Percentiles rank a stretch among this genome's conserved stretches.
Evolutionary conservation across 805 yeast genomes (phyloP).

Genomic region (Pichia cabralensis): DNA sequence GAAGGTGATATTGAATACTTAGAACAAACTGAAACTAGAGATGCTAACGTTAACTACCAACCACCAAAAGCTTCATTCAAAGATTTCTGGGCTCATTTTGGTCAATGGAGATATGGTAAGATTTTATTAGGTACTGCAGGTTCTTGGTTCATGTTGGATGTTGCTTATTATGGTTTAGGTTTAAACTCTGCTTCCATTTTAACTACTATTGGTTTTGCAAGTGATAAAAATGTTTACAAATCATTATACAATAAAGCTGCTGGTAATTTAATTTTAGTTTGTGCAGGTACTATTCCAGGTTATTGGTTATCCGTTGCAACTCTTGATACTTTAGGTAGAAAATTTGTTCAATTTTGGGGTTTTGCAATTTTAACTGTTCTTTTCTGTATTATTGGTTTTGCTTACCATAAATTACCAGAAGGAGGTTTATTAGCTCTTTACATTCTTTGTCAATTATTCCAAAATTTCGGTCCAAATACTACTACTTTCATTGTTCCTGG

Average conservation of each 20-base stretch:
- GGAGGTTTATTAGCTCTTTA: slow-evolving; percentile 68
- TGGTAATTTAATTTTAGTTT: slow-evolving; percentile 84
- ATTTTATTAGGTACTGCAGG: slow-evolving; percentile 82
- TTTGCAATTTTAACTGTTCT: slow-evolving; percentile 61
- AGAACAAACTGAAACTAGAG: slow-evolving; percentile 36
- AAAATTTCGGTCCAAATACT: slow-evolving; percentile 88
- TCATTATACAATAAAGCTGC: slow-evolving; percentile 71
- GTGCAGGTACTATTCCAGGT: slow-evolving; percentile 95
- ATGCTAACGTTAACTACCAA: slow-evolving; percentile 19
- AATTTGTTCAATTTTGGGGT: slow-evolving; percentile 70
- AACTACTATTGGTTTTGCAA: slow-evolving; percentile 77
- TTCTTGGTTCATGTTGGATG: slow-evolving; percentile 85
- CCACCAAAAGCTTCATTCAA: slow-evolving; percentile 76
- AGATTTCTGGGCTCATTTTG: slow-evolving; percentile 66
- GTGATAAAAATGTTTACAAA: slow-evolving; percentile 57
- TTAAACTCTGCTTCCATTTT: slow-evolving; percentile 74
- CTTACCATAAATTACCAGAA: slow-evolving; percentile 57
- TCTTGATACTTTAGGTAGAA: slow-evolving; percentile 75
- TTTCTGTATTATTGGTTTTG: slow-evolving; percentile 78
- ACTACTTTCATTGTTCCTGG: slow-evolving; percentile 89
- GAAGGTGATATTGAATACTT: slow-evolving; percentile 34
- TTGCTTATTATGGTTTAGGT: slow-evolving; percentile 84
- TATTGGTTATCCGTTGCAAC: slow-evolving; percentile 82
- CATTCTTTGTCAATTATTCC: slow-evolving; percentile 77
- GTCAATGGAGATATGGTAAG: slow-evolving; percentile 82